phyloP scores from a whole-genome alignment of 257 asterid genomes.

The Solanum lignicaule region DNA sequence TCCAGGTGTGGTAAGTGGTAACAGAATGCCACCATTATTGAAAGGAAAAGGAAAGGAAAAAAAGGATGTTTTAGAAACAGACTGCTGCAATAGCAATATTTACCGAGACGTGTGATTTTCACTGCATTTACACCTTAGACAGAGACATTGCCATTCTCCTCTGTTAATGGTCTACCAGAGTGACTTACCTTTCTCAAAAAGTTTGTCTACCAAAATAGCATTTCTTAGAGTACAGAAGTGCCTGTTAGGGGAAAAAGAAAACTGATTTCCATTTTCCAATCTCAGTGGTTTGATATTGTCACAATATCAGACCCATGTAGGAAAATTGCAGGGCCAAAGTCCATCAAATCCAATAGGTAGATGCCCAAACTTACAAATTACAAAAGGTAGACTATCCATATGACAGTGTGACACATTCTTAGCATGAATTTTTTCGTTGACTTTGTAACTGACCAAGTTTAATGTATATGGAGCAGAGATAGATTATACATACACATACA shows the following conservation, averaged over 20 bases:
- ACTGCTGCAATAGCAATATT: background rate
- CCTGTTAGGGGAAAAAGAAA: background rate
- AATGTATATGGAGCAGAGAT: background rate
- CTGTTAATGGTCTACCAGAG: background rate
- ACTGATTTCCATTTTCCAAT: background rate
- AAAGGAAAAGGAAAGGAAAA: background rate
- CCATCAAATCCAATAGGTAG: background rate
- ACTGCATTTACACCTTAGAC: background rate
- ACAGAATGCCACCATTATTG: background rate
- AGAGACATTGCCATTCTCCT: background rate
- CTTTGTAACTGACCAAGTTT: background rate
- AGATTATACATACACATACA: background rate
- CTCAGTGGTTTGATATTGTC: background rate
- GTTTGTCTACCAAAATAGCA: background rate
- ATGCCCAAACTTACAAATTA: background rate
- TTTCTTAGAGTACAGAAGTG: background rate
- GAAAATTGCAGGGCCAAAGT: background rate
- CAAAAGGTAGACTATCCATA: background rate
- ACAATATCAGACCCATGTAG: background rate
- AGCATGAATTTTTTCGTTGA: background rate
- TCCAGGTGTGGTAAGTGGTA: background rate
- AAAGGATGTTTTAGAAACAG: background rate
- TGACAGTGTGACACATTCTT: background rate
- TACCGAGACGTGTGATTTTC: background rate
- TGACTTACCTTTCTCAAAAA: background rate